phyloP scores from a whole-genome alignment of 23 red algal species.

The Gracilariopsis chorda region DNA sequence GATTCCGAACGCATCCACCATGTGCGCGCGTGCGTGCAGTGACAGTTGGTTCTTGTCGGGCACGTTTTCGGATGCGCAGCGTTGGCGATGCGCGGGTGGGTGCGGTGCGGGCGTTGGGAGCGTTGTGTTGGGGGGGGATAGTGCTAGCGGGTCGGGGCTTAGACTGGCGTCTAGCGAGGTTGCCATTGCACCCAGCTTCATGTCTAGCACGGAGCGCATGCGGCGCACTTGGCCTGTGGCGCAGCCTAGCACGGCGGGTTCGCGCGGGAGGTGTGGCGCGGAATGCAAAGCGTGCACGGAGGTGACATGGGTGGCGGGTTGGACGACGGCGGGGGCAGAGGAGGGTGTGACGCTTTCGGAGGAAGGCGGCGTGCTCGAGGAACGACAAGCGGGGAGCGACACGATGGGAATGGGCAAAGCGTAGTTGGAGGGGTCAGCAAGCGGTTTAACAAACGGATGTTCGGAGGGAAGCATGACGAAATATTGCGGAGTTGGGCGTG shows the following conservation, averaged over 20 bases:
- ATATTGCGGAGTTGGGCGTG: background rate
- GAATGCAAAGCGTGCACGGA: background rate
- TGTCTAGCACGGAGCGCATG: conserved; percentile 63
- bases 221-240: conserved; percentile 33
- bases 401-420: background rate
- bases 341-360: background rate
- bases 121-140: background rate
- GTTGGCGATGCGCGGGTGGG: background rate
- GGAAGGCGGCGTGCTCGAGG: too few relatives aligned
- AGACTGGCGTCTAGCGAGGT: too few relatives aligned
- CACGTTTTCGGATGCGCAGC: too few relatives aligned
- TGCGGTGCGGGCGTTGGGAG: background rate
- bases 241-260: conserved; percentile 3
- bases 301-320: background rate
- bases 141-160: too few relatives aligned
- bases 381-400: background rate
- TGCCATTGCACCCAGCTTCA: conserved; percentile 39
- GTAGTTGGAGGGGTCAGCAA: too few relatives aligned
- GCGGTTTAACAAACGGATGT: too few relatives aligned
- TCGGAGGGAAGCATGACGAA: too few relatives aligned
- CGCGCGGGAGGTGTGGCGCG: background rate
- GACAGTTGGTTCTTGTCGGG: too few relatives aligned
- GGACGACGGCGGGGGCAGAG: background rate
- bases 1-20: conserved; percentile 16
- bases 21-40: background rate